Percentiles rank a stretch among this genome's conserved stretches.
Evolutionary conservation across 2,329 filamentous ascomycete species (phyloP).

Genomic region (Verticillium isaacii): DNA sequence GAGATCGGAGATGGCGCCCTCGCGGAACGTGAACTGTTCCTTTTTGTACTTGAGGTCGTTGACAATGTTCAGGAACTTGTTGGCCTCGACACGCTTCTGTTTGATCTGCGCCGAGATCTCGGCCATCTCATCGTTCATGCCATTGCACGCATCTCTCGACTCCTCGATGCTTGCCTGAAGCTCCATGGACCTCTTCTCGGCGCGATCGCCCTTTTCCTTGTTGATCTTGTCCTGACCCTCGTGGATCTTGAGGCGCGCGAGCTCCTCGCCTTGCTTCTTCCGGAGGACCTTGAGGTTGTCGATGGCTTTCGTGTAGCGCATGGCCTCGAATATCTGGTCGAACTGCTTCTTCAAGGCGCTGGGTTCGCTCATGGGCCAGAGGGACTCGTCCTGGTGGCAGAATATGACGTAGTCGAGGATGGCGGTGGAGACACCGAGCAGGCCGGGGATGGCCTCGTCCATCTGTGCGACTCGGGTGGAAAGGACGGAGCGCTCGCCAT

Average conservation of each 20-base stretch:
- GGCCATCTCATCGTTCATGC: constrained; percentile 56
- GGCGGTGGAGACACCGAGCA: constrained; percentile 83
- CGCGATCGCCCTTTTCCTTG: constrained; percentile 76
- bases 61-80: constrained; percentile 69
- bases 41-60: constrained; percentile 72
- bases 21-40: constrained; percentile 65
- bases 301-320: constrained; percentile 96
- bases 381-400: constrained; percentile 94
- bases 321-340: constrained; percentile 94
- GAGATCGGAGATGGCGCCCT: constrained; percentile 66
- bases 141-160: constrained; percentile 52
- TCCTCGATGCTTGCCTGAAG: constrained; percentile 63
- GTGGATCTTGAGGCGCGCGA: constrained; percentile 67
- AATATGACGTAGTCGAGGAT: constrained; percentile 95
- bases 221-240: constrained; percentile 76
- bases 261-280: constrained; percentile 75
- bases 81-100: constrained; percentile 67
- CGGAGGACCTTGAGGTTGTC: constrained; percentile 85
- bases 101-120: constrained; percentile 53
- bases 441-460: constrained; percentile 77
- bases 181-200: constrained; percentile 58
- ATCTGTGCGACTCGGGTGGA: constrained; percentile 80
- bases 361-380: constrained; percentile 95
- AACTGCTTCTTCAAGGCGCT: constrained; percentile 85
- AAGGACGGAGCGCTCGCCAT: constrained; percentile 73